These are phyloP conservation scores for Crataegus laevigata DNA, from an alignment of 306 rosid genomes.

Conservation along the genomic window DNA sequence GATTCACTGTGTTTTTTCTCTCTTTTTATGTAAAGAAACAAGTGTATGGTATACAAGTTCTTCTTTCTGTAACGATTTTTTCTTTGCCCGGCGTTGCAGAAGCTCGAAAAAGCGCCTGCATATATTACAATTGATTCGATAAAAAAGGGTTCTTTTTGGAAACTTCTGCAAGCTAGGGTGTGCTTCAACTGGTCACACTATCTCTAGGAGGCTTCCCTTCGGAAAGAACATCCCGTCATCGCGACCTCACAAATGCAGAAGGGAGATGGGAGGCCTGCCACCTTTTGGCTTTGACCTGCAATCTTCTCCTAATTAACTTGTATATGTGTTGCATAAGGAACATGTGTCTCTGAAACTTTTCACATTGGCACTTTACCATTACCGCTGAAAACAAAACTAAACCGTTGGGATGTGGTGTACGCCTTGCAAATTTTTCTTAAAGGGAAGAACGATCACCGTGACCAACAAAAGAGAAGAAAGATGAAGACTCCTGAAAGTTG, in stretches of 20 bases:
- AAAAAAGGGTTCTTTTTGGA: background rate
- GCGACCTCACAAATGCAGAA: background rate
- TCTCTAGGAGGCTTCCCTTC: conserved; percentile 48
- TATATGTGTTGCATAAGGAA: conserved; percentile 16
- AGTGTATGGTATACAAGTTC: background rate
- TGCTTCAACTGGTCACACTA: background rate
- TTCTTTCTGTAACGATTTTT: background rate
- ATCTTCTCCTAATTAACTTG: conserved; percentile 24
- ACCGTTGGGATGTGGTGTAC: conserved; percentile 22
- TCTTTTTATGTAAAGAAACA: background rate
- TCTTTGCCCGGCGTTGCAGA: background rate
- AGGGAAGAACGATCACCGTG: conserved; percentile 12
- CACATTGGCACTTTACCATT: conserved; percentile 24
- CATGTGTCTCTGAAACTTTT: conserved; percentile 12
- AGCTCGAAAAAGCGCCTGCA: background rate
- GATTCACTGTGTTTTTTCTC: too few species aligned
- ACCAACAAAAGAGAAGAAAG: conserved; percentile 18
- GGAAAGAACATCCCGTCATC: conserved; percentile 8
- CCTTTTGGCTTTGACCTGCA: conserved; percentile 65
- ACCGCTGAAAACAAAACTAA: conserved; percentile 34
- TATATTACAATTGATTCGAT: background rate
- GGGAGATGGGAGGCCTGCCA: conserved; percentile 56
- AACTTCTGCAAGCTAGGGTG: background rate
- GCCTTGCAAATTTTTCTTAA: conserved; percentile 22
- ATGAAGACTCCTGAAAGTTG: conserved; percentile 26